Evolutionary conservation across 164 flowering plant species (phyloP), one percentile per base, ranked within the genome.

Genomic region (Vitis vinifera): DNA sequence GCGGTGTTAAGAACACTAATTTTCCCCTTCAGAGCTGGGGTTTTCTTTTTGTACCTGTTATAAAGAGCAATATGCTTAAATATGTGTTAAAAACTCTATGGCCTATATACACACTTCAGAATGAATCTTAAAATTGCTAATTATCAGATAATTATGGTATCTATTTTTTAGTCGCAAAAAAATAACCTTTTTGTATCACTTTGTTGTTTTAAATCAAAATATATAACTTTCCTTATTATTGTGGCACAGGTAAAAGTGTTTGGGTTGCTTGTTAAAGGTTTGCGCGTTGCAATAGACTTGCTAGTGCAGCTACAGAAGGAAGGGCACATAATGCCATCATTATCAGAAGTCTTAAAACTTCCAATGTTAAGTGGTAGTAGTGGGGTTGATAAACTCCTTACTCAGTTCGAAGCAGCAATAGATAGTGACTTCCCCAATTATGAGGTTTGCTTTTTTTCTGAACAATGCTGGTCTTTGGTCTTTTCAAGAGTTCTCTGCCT

Each of bases 371-470:
- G 67, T 76, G 93, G 92, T 16, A 73, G 51, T 51, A 63, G 76
- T 71, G 95, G 89, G 65, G 89, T 93, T 69, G 86, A 86, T 73
- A 70, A 78, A 73, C 83, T 79, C 69, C 95, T 93, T 70, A 19
- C 79, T n/a, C 92, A 96, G 68, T 81, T 93, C 76, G 97, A 96
- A 85, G 93, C 91, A 72, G 97, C 99, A 60, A 66, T 91, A 59
- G 94, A 90, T 58, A 90, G 92, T 70, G 90, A 93, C 72, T 93
- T 93, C 70, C 97, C 97, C 12, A 80, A 85, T 53, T 87, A 84
- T 74, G 91, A 90, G 92, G 98, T 93, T 19, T 62, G 78, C 64
- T 77, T 70, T 47, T 48, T 27, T 23, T 55, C 13, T 37, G 44
- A 17, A 15, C 13, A 3, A 47, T 55, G 3, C 47, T 44, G 16